Evolutionary conservation across 306 rosid species (phyloP), one percentile per base, ranked within the genome.

Genomic region (Echinosophora koreensis): DNA sequence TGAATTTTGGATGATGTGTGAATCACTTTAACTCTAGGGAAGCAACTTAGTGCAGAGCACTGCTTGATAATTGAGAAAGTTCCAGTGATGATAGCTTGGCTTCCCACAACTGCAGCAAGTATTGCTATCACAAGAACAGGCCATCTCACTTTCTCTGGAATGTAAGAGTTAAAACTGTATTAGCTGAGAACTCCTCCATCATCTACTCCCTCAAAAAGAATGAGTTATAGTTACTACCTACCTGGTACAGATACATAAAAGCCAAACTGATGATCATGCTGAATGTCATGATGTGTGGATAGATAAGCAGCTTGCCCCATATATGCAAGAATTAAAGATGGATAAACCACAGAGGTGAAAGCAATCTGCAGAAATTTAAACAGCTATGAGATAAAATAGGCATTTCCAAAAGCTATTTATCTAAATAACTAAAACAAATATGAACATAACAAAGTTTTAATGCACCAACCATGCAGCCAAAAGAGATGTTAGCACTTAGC

Each of bases 301-400:
- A 95, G 86, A 86, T 88, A 95, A 39, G 98, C 98, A 49, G 98
- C 98, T 82, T 95, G 98, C 47, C 98, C 98, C 98, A 95, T 95
- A 75, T 95, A 95, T n/a, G 98, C 98, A 68, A 95, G 90, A 77
- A 92, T 66, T 73, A 92, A 75, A 60, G 97, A 84, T 34, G 98
- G 98, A 88, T 95, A 95, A 84, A 95, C 98, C 85, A 95, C 79
- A 38, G 88, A 85, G 66, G 97, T 89, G 90, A 95, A 95, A 74
- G 98, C 98, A 88, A 95, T 89, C 98, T 95, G 92, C 87, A 89
- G 79, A 74, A 78, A 72, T 37, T 52, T 50, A 47, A 54, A 72
- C 9, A 68, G 52, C 6, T 5, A 54, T 85, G 44, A 86, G 80
- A 73, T 70, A 66, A 83, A 78, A 67, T 30, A 69, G 54, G 47